A percentile compares a stretch with the other conserved stretches of the same genome.
phyloP scores from a whole-genome alignment of 2,329 filamentous ascomycete genomes.

The Xylariaceae sp. region DNA sequence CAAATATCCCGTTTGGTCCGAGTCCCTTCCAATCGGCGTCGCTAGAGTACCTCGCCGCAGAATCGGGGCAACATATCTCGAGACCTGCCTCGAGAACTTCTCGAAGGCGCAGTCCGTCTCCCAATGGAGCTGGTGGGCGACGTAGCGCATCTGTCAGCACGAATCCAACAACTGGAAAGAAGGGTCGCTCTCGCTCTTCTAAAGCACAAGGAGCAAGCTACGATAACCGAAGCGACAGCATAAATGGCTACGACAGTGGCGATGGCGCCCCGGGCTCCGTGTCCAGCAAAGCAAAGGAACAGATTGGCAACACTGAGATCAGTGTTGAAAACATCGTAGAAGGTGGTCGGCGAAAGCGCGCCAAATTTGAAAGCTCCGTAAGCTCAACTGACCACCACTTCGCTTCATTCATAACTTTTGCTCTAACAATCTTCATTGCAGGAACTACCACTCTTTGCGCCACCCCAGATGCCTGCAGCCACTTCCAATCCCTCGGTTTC shows the following conservation, averaged over 20 bases:
- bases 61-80: conserved; percentile 63
- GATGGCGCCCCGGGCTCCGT: conserved; percentile 78
- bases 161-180: conserved; percentile 56
- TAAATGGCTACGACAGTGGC: conserved; percentile 82
- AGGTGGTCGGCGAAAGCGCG: conserved; percentile 90
- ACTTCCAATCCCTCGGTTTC: conserved; percentile 98
- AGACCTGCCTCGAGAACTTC: conserved; percentile 72
- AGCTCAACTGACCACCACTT: conserved; percentile 46
- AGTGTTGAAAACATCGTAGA: conserved; percentile 98
- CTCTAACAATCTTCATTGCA: conserved; percentile 49
- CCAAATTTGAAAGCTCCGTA: conserved; percentile 97
- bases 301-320: conserved; percentile 92
- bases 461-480: conserved; percentile 88
- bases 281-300: conserved; percentile 78
- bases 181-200: conserved; percentile 67
- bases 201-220: conserved; percentile 66
- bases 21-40: conserved; percentile 56
- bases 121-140: conserved; percentile 66
- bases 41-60: conserved; percentile 50
- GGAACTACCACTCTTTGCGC: conserved; percentile 95
- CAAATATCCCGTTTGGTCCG: conserved; percentile 52
- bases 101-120: conserved; percentile 79
- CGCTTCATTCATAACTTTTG: conserved; percentile 16
- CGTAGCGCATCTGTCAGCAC: conserved; percentile 75
- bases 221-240: conserved; percentile 66